Conservation (phyloP, 2,329 filamentous ascomycete genomes). For the Tolypocladium inflatum region DNA sequence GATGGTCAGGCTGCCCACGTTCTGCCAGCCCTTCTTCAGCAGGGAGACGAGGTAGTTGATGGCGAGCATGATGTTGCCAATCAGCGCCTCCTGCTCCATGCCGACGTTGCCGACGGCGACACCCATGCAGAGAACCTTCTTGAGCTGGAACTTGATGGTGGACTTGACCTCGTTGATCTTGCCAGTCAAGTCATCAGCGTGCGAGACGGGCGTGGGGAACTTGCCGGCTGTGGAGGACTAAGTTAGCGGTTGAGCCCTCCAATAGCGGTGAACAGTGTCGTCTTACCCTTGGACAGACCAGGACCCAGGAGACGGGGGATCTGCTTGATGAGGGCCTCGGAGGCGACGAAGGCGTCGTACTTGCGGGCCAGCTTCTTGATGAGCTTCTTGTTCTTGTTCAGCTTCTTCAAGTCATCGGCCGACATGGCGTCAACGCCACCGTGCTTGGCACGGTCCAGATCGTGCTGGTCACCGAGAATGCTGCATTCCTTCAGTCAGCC, state of each 20-base stretch:
- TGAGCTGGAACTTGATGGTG: slow-evolving; percentile 99
- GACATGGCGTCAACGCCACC: slow-evolving; percentile 98
- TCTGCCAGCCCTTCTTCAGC: slow-evolving; percentile 99
- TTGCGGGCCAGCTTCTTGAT: slow-evolving; percentile 99
- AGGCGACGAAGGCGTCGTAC: slow-evolving; percentile 99
- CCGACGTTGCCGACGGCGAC: slow-evolving; percentile 97
- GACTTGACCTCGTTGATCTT: slow-evolving; percentile 99
- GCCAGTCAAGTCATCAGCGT: slow-evolving; percentile 83
- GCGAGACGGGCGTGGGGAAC: slow-evolving; percentile 97
- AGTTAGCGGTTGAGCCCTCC: slow-evolving; percentile 13
- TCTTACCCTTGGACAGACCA: slow-evolving; percentile 90
- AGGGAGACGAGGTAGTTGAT: slow-evolving; percentile 99
- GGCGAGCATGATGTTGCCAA: slow-evolving; percentile 98
- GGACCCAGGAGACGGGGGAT: slow-evolving; percentile 99
- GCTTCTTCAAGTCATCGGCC: slow-evolving; percentile 98
- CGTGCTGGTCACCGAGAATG: slow-evolving; percentile 72
- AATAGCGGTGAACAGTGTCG: slow-evolving; percentile 13
- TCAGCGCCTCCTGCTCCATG: slow-evolving; percentile 92
- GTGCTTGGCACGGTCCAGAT: slow-evolving; percentile 99
- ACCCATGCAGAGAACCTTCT: slow-evolving; percentile 99
- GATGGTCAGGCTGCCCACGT: slow-evolving; percentile 98
- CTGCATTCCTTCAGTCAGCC: slow-evolving; percentile 13
- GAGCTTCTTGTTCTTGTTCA: slow-evolving; percentile 99
- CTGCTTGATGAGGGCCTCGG: slow-evolving; percentile 97
- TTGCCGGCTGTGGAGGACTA: slow-evolving; percentile 67